A percentile compares a stretch with the other conserved stretches of the same genome.
Conservation (phyloP, 2,329 filamentous ascomycete genomes). For the Rhynchosporium graminicola region DNA sequence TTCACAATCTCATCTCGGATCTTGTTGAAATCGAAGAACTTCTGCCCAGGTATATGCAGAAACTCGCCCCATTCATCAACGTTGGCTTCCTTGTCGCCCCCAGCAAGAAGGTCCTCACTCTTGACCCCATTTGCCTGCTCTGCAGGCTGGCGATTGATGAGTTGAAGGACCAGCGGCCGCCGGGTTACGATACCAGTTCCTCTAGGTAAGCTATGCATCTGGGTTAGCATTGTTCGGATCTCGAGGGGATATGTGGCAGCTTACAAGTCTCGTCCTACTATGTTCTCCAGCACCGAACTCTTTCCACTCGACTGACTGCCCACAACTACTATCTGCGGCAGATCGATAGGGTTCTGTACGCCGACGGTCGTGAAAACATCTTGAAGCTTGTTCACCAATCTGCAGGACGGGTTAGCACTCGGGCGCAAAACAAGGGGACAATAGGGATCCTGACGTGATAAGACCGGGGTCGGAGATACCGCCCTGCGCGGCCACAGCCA, state of each 20-base stretch:
- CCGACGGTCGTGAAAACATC: constrained; percentile 99
- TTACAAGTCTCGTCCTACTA: constrained; percentile 98
- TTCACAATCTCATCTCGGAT: constrained; percentile 96
- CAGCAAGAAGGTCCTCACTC: constrained; percentile 62
- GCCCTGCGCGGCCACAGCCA: constrained; percentile 44
- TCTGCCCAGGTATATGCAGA: constrained; percentile 93
- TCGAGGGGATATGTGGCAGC: constrained; percentile 41
- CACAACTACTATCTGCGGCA: constrained; percentile 97
- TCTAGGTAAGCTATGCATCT: constrained; percentile 74
- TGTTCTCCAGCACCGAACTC: constrained; percentile 98
- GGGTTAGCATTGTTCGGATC: constrained; percentile 32
- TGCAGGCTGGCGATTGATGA: constrained; percentile 81
- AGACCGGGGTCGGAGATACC: constrained; percentile 68
- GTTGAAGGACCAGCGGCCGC: constrained; percentile 92
- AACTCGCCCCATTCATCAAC: constrained; percentile 98
- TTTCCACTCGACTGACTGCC: constrained; percentile 99
- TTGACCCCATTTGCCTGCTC: constrained; percentile 72
- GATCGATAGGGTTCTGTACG: constrained; percentile 98
- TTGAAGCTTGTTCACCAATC: constrained; percentile 97
- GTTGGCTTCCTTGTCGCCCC: constrained; percentile 85
- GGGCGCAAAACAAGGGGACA: constrained; percentile 30
- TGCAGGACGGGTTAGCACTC: constrained; percentile 41
- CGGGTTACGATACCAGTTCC: constrained; percentile 96
- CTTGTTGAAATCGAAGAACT: constrained; percentile 98
- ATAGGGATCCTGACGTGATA: constrained; percentile 55